These are phyloP conservation scores for Suhomyces sp. DNA, from an alignment of 805 yeast genomes.

Conservation along the genomic window DNA sequence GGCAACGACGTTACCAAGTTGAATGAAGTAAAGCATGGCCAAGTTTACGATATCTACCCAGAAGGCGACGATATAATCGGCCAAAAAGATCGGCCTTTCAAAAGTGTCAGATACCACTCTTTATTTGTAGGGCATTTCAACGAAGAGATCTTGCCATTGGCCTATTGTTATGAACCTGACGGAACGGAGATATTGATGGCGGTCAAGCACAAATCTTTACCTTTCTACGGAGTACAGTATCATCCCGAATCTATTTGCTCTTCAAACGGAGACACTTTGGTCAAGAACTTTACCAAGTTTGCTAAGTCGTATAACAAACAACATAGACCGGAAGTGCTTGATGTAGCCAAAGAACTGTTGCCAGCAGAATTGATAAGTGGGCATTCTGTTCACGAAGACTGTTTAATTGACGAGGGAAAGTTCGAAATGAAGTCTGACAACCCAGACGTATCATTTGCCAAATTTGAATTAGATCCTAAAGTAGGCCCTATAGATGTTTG, in stretches of 20 bases:
- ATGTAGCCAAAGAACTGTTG: not conserved
- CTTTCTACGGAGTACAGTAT: constrained; percentile 92
- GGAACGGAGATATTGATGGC: constrained; percentile 66
- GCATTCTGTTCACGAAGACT: constrained; percentile 21
- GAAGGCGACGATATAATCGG: constrained; percentile 29
- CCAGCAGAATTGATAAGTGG: constrained; percentile 8
- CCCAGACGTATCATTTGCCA: constrained; percentile 2
- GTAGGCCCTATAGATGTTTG: constrained; percentile 48
- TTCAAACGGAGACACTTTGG: constrained; percentile 53
- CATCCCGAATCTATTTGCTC: constrained; percentile 97
- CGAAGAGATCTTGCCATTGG: constrained; percentile 52
- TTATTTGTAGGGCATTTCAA: constrained; percentile 48
- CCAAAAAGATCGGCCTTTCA: constrained; percentile 38
- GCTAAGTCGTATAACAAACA: constrained; percentile 36
- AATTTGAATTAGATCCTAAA: constrained; percentile 5
- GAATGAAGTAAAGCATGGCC: constrained; percentile 77
- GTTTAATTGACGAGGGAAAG: constrained; percentile 16
- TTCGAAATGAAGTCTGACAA: not conserved
- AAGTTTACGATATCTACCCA: constrained; percentile 54
- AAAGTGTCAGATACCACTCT: constrained; percentile 88
- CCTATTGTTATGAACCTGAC: constrained; percentile 48
- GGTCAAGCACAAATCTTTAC: constrained; percentile 54
- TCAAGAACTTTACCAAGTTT: constrained; percentile 59
- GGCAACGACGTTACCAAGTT: constrained; percentile 58
- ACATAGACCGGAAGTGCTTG: constrained; percentile 13